Conservation (phyloP, 139 green algal genomes). For the Diplosphaera chodatii region DNA sequence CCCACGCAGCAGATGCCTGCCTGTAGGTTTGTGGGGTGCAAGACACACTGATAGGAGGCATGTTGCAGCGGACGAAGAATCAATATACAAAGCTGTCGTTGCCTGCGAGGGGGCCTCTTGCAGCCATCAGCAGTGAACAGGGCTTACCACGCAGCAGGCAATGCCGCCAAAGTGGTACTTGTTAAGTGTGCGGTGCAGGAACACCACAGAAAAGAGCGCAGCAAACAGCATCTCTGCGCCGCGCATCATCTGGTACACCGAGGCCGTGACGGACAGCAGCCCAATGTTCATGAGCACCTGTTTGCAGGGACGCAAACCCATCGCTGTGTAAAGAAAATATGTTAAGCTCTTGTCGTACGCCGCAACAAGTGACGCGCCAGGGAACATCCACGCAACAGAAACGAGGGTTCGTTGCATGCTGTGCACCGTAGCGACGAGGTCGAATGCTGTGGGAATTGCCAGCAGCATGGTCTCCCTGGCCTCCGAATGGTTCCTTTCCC, state of each 20-base stretch:
- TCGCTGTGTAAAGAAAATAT: too few species aligned
- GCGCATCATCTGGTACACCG: constrained; percentile 69
- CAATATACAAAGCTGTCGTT: too few species aligned
- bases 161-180: constrained; percentile 71
- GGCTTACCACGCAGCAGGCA: constrained; percentile 61
- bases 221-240: constrained; percentile 69
- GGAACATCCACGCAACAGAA: too few species aligned
- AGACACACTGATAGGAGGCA: too few species aligned
- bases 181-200: constrained; percentile 53
- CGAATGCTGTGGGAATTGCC: constrained; percentile 50
- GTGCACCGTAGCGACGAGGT: constrained; percentile 60
- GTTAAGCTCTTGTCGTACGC: too few species aligned
- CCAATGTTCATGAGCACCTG: constrained; percentile 69
- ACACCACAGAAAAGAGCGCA: constrained; percentile 52
- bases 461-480: constrained; percentile 33
- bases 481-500: neutral
- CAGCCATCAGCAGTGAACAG: too few species aligned
- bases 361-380: too few species aligned
- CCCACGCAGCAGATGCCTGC: constrained; percentile 54
- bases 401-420: too few species aligned
- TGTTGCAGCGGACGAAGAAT: too few species aligned
- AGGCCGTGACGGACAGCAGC: constrained; percentile 45
- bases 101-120: too few species aligned
- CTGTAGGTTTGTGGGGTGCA: too few species aligned
- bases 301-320: too few species aligned